Evolutionary conservation across 2,329 filamentous ascomycete species (phyloP).

Genomic region (Aspergillus fischeri): DNA sequence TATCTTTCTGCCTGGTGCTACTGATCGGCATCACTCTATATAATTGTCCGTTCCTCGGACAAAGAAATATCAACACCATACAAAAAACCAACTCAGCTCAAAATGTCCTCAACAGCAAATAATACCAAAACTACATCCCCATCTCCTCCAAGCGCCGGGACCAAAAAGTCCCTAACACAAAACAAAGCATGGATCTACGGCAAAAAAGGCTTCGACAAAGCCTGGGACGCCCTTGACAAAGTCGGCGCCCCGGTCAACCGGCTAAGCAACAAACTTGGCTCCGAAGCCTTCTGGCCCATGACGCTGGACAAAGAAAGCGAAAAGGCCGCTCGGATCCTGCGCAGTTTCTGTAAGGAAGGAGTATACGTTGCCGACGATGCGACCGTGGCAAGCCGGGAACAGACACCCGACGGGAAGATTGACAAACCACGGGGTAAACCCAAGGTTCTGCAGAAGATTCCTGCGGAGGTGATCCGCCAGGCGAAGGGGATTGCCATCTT

Average conservation of each 20-base stretch:
- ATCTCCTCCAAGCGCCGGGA: background rate
- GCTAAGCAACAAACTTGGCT: constrained; percentile 73
- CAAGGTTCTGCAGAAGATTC: constrained; percentile 73
- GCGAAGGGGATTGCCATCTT: constrained; percentile 88
- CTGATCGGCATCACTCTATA: background rate
- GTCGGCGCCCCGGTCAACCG: constrained; percentile 72
- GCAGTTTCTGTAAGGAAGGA: constrained; percentile 80
- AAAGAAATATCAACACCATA: background rate
- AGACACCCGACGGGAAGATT: constrained; percentile 33
- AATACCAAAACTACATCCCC: background rate
- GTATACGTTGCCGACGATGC: constrained; percentile 54
- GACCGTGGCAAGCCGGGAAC: constrained; percentile 9
- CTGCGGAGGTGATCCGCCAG: constrained; percentile 75
- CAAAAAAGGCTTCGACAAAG: constrained; percentile 68
- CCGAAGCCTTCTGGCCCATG: constrained; percentile 79
- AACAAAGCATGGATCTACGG: constrained; percentile 40
- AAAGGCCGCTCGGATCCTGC: constrained; percentile 81
- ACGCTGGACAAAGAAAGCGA: constrained; percentile 84
- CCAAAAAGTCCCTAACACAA: background rate
- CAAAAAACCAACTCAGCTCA: background rate
- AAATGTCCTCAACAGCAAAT: background rate
- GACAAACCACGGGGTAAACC: constrained; percentile 57
- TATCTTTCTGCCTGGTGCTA: background rate
- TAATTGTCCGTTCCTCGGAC: background rate
- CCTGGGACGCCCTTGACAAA: constrained; percentile 63